Evolutionary conservation across 306 rosid species (phyloP).

Genomic region (Adenanthera pavonina): DNA sequence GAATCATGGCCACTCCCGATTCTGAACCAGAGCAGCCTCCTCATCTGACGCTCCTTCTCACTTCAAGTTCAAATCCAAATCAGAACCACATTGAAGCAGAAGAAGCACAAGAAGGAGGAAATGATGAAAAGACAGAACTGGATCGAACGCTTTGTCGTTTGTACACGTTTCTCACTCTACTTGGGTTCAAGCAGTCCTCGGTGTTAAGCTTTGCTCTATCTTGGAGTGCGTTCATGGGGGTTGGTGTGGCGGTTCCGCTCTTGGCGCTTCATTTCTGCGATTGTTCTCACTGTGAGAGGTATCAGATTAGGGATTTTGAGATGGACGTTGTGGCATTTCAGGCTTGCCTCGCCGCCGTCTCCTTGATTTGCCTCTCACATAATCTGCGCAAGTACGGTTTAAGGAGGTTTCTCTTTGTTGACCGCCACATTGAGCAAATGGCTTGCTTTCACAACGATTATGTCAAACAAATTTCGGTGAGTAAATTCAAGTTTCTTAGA

Average conservation of each 20-base stretch:
- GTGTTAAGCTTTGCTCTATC: conserved; percentile 36
- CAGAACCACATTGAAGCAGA: conserved; percentile 1
- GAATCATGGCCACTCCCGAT: conserved; percentile 44
- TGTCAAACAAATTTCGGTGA: conserved; percentile 50
- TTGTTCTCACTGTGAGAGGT: conserved; percentile 42
- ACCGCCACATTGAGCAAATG: conserved; percentile 46
- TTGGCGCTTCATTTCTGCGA: conserved; percentile 36
- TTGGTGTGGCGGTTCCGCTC: conserved; percentile 48
- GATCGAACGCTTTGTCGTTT: conserved; percentile 47
- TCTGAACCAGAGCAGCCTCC: conserved; percentile 36
- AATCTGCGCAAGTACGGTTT: conserved; percentile 57
- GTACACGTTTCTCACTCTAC: conserved; percentile 45
- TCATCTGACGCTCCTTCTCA: neutral
- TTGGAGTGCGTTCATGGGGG: conserved; percentile 48
- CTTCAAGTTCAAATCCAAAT: conserved; percentile 24
- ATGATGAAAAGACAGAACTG: conserved; percentile 34
- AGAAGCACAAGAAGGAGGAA: conserved; percentile 1
- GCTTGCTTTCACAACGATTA: conserved; percentile 43
- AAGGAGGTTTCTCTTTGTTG: conserved; percentile 58
- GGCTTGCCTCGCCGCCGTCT: conserved; percentile 60
- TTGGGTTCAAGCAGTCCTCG: conserved; percentile 50
- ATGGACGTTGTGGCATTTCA: conserved; percentile 57
- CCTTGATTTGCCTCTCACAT: conserved; percentile 57
- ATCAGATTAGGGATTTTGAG: conserved; percentile 55
- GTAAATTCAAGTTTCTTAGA: neutral